phyloP scores from a whole-genome alignment of 176 grass and related monocot genomes.

The Poa annua region DNA sequence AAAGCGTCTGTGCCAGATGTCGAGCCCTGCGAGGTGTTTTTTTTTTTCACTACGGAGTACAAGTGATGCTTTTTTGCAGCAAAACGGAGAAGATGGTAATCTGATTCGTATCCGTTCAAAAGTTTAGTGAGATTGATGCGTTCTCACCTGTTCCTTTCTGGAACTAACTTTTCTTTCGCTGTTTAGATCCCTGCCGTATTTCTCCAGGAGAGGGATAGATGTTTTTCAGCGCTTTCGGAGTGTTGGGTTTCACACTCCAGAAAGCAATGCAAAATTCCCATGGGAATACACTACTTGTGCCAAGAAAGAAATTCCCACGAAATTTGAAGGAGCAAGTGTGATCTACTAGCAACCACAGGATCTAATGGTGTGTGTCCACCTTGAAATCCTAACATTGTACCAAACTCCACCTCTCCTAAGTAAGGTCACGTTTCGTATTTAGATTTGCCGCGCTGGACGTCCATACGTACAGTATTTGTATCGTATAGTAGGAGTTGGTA shows the following conservation, averaged over 20 bases:
- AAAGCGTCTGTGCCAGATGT: neutral
- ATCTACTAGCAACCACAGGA: too few relatives aligned
- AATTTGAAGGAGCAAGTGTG: too few relatives aligned
- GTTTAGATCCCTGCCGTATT: conserved; percentile 20
- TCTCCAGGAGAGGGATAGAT: neutral
- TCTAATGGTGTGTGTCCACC: too few relatives aligned
- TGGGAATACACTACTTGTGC: too few relatives aligned
- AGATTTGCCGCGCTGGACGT: neutral
- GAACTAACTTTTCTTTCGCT: neutral
- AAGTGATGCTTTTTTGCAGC: neutral
- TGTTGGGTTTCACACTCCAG: too few relatives aligned
- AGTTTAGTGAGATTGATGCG: neutral
- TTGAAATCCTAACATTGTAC: too few relatives aligned
- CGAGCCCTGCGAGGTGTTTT: neutral
- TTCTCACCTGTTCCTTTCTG: neutral
- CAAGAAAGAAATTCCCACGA: too few relatives aligned
- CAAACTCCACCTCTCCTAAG: neutral
- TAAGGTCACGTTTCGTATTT: neutral
- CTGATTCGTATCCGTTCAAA: neutral
- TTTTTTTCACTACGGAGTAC: neutral
- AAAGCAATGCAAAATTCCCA: too few relatives aligned
- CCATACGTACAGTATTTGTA: neutral
- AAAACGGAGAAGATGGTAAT: neutral
- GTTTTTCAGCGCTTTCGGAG: too few relatives aligned
- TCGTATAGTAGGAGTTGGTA: neutral